Conservation (phyloP, 306 rosid species). For the Astragalus membranaceus region DNA sequence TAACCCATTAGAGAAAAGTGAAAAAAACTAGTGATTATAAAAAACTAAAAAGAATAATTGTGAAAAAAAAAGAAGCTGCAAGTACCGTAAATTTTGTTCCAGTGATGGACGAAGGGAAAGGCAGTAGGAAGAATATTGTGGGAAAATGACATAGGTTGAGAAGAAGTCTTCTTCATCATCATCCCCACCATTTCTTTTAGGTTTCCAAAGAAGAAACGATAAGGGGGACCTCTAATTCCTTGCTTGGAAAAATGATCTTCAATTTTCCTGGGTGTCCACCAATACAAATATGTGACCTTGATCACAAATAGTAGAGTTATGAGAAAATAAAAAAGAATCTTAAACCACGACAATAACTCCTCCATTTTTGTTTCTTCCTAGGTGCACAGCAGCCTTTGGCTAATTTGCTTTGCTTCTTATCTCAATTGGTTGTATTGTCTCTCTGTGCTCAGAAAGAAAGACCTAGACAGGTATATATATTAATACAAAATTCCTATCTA, state of each 20-base stretch:
- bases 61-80: background rate
- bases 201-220: conserved; percentile 82
- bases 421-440: background rate
- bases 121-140: conserved; percentile 87
- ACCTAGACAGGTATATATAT: too few relatives aligned
- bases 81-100: conserved; percentile 75
- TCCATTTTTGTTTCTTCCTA: conserved; percentile 13
- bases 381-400: background rate
- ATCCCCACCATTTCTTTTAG: conserved; percentile 54
- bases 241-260: conserved; percentile 55
- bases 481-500: too few relatives aligned
- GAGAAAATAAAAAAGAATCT: conserved; percentile 22
- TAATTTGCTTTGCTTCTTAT: background rate
- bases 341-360: conserved; percentile 26
- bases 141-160: conserved; percentile 69
- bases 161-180: conserved; percentile 76
- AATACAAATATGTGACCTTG: conserved; percentile 35
- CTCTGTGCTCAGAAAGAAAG: background rate
- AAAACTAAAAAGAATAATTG: too few relatives aligned
- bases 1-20: too few relatives aligned
- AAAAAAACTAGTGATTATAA: too few relatives aligned
- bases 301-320: conserved; percentile 17
- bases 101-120: conserved; percentile 80
- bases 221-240: conserved; percentile 88
- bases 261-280: conserved; percentile 84